Conservation (phyloP, 176 grass and related monocot genomes). For the Cenchrus purpureus region DNA sequence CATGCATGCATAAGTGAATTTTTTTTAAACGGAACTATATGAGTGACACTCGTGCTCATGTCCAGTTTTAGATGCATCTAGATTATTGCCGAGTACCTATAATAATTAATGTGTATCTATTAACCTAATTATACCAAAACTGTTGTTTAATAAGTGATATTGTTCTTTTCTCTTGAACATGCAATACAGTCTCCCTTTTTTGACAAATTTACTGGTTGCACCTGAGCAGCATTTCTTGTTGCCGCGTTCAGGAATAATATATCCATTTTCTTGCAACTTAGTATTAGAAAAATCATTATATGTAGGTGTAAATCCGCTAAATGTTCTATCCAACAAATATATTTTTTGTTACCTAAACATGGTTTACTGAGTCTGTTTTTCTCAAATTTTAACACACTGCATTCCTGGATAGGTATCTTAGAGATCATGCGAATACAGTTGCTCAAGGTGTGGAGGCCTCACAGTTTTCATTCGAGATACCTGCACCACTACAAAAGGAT, state of each 20-base stretch:
- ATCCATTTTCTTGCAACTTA: background rate
- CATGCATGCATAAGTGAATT: too few relatives aligned
- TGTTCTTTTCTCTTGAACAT: background rate
- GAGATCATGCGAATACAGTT: slow-evolving; percentile 14
- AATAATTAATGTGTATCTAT: too few relatives aligned
- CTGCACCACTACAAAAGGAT: slow-evolving; percentile 36
- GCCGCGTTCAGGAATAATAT: background rate
- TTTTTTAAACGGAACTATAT: too few relatives aligned
- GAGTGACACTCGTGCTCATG: too few relatives aligned
- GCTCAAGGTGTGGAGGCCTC: slow-evolving; percentile 27
- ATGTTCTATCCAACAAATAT: background rate
- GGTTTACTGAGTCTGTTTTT: background rate
- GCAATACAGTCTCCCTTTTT: background rate
- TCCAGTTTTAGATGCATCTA: too few relatives aligned
- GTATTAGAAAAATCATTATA: background rate
- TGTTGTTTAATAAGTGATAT: background rate
- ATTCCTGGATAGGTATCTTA: slow-evolving; percentile 41
- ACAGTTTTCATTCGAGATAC: slow-evolving; percentile 52
- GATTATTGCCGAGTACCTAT: too few relatives aligned
- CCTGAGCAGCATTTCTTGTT: background rate
- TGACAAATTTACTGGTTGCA: background rate
- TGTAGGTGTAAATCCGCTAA: background rate
- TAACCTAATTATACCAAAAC: background rate
- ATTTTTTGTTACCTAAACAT: background rate
- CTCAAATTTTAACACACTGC: background rate